Evolutionary conservation across 225 moss, liverwort and hornwort genomes (phyloP).

Genomic region (Climacium dendroides): DNA sequence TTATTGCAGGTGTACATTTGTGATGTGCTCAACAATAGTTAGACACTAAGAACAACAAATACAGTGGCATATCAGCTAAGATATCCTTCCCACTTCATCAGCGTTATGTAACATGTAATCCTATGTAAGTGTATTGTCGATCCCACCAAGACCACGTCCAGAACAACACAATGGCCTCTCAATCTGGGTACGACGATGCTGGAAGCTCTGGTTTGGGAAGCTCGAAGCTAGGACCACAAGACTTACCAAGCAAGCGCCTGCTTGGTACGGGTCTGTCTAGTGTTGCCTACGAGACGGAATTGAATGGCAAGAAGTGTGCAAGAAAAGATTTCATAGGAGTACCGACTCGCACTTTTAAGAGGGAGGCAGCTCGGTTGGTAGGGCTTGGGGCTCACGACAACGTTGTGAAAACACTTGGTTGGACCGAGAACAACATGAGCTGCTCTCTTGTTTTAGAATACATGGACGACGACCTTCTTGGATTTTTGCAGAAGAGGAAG

Average conservation of each 20-base stretch:
- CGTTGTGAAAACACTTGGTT: neutral
- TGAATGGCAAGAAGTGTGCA: neutral
- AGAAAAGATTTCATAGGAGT: neutral
- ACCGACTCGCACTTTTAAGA: neutral
- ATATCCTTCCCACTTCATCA: neutral
- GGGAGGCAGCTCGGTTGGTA: neutral
- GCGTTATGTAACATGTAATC: neutral
- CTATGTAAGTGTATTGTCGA: neutral
- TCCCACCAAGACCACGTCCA: neutral
- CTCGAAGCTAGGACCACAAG: neutral
- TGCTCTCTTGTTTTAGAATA: neutral
- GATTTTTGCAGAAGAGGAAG: neutral
- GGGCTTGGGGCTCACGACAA: neutral
- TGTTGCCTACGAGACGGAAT: neutral
- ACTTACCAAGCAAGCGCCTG: neutral
- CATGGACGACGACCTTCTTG: neutral
- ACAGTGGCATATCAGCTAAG: neutral
- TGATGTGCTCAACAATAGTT: neutral
- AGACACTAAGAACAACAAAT: neutral
- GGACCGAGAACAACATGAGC: neutral
- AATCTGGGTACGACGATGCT: neutral
- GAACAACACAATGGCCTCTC: neutral
- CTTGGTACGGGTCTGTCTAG: conserved; percentile 9
- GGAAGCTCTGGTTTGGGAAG: neutral
- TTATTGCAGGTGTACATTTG: neutral